Conservation (phyloP, 768 basidiomycete species). For the Tulasnella calospora region DNA sequence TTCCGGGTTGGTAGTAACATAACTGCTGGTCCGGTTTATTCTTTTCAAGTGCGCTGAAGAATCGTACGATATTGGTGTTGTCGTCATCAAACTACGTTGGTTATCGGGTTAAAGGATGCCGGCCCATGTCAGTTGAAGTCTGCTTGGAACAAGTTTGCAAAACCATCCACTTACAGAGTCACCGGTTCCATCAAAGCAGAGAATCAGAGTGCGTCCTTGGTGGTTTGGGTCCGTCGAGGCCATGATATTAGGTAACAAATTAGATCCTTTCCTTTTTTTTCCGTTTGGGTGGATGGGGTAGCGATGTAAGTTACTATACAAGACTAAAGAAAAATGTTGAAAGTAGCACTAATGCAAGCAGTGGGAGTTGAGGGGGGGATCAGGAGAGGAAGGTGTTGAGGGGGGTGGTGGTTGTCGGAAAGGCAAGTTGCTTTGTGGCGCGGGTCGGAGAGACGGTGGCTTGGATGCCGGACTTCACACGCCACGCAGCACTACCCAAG, state of each 20-base stretch:
- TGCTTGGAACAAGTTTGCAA: too few relatives aligned
- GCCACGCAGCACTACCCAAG: not conserved
- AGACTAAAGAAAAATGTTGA: not conserved
- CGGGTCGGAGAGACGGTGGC: not conserved
- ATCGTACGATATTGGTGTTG: constrained; percentile 67
- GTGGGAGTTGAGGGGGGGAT: not conserved
- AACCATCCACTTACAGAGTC: not conserved
- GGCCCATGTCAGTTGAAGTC: not conserved
- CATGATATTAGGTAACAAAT: not conserved
- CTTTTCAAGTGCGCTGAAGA: constrained; percentile 64
- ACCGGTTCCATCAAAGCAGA: constrained; percentile 67
- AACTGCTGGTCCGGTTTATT: constrained; percentile 52
- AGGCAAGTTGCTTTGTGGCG: not conserved
- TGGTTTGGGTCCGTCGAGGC: not conserved
- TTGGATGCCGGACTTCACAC: not conserved
- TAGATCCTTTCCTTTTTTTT: not conserved
- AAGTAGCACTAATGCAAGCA: not conserved
- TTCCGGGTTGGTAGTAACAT: constrained; percentile 62
- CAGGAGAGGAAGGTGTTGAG: not conserved
- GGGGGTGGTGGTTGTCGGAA: not conserved
- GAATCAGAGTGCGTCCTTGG: constrained; percentile 45
- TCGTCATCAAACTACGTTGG: constrained; percentile 16
- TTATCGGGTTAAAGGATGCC: not conserved
- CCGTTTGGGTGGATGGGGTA: not conserved
- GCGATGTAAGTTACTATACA: not conserved